Evolutionary conservation across 371 early-diverging fungal species (phyloP).

Genomic region (Polyrhizophydium stewartii): DNA sequence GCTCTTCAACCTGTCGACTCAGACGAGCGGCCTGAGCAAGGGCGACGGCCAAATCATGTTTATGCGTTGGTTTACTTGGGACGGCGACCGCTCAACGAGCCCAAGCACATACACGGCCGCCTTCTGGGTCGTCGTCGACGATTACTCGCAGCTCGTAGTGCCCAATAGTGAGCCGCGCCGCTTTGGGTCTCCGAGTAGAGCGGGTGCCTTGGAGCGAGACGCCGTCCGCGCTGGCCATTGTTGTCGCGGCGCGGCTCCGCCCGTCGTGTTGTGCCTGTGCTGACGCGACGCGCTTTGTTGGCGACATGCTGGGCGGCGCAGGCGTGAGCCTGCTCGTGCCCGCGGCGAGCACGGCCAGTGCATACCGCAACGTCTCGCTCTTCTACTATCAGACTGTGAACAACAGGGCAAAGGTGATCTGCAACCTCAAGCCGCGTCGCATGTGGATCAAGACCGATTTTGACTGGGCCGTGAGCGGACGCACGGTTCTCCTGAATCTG

Average conservation of each 20-base stretch:
- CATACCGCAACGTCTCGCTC: slow-evolving; percentile 14
- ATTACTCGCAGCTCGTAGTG: slow-evolving; percentile 5
- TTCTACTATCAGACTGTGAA: slow-evolving; percentile 5
- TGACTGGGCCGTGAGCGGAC: slow-evolving; percentile 7
- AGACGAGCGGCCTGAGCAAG: neutral
- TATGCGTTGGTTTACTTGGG: slow-evolving; percentile 12
- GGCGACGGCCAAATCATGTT: slow-evolving; percentile 11
- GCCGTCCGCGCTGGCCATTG: no score
- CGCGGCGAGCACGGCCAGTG: neutral
- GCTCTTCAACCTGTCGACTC: slow-evolving; percentile 7
- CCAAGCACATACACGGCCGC: slow-evolving; percentile 9
- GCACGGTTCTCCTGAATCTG: slow-evolving; percentile 9
- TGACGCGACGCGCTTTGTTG: no score
- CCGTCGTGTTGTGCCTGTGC: no score
- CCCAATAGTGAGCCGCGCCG: slow-evolving; percentile 6
- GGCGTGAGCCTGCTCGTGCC: slow-evolving; percentile 10
- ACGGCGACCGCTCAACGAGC: neutral
- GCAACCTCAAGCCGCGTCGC: slow-evolving; percentile 5
- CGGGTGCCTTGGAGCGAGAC: no score
- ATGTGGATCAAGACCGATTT: slow-evolving; percentile 10
- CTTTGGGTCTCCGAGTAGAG: no score
- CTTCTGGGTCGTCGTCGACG: slow-evolving; percentile 9
- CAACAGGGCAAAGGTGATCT: neutral
- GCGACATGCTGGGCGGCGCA: no score
- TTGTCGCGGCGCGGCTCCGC: no score